Evolutionary conservation across 2,329 filamentous ascomycete species (phyloP).

Genomic region (Arachnopeziza araneosa): DNA sequence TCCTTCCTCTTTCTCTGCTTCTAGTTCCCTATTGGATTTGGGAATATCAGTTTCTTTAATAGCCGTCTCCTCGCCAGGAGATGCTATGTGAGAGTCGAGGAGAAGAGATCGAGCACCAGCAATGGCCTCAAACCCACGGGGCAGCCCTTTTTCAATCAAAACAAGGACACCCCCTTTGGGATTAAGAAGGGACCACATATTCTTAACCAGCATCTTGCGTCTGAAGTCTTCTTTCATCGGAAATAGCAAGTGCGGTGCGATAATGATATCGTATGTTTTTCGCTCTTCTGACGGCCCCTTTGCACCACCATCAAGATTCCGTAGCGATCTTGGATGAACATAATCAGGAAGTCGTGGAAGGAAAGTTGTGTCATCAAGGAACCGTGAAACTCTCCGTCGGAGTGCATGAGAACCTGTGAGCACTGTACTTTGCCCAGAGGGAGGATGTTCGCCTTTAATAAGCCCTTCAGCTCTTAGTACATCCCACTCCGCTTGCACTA

Average conservation of each 20-base stretch:
- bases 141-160: slow-evolving; percentile 84
- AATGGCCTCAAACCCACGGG: slow-evolving; percentile 86
- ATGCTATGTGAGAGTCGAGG: slow-evolving; percentile 67
- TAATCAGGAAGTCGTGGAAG: slow-evolving; percentile 89
- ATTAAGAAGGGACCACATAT: slow-evolving; percentile 82
- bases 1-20: slow-evolving; percentile 47
- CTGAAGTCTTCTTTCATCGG: slow-evolving; percentile 68
- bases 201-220: slow-evolving; percentile 75
- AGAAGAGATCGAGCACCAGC: slow-evolving; percentile 77
- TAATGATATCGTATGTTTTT: slow-evolving; percentile 84
- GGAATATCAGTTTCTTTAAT: slow-evolving; percentile 28
- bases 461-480: slow-evolving; percentile 50
- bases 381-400: slow-evolving; percentile 65
- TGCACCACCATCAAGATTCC: not conserved
- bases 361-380: slow-evolving; percentile 87
- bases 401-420: slow-evolving; percentile 71
- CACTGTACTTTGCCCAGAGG: slow-evolving; percentile 72
- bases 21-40: slow-evolving; percentile 16
- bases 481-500: slow-evolving; percentile 78
- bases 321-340: slow-evolving; percentile 41
- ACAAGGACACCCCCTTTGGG: slow-evolving; percentile 82
- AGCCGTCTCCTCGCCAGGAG: slow-evolving; percentile 45
- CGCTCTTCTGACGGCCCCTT: slow-evolving; percentile 47
- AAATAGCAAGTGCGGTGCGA: slow-evolving; percentile 81
- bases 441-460: slow-evolving; percentile 41